phyloP scores from a whole-genome alignment of 768 basidiomycete genomes.

The Cystobasidium ongulense region DNA sequence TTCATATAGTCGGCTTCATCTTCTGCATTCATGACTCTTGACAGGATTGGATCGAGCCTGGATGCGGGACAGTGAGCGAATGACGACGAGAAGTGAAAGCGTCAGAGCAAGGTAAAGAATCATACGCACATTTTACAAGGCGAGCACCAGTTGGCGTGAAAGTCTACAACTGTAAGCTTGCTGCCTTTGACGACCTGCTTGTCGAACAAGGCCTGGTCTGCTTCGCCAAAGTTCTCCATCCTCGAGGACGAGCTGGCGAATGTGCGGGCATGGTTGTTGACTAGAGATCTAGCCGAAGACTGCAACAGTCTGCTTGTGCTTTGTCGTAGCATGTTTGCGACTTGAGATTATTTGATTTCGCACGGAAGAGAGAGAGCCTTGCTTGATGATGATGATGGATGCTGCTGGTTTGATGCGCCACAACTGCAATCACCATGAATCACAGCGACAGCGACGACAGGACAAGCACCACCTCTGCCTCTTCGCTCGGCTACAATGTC shows the following conservation, averaged over 20 bases:
- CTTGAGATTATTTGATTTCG: background rate
- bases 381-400: too few relatives aligned
- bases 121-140: background rate
- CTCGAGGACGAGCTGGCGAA: background rate
- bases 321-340: conserved; percentile 14
- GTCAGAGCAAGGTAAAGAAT: background rate
- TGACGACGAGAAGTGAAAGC: background rate
- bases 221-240: conserved; percentile 12
- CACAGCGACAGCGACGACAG: background rate
- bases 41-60: conserved; percentile 18
- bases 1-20: conserved; percentile 17
- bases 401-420: background rate
- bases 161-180: conserved; percentile 29
- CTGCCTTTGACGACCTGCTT: conserved; percentile 21
- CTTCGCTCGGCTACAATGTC: background rate
- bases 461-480: background rate
- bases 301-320: background rate
- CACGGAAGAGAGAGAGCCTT: too few relatives aligned
- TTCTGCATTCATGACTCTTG: conserved; percentile 15
- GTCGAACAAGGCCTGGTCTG: conserved; percentile 1
- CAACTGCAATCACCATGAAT: background rate
- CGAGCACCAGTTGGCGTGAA: conserved; percentile 9
- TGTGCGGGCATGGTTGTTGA: background rate
- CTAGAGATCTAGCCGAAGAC: background rate
- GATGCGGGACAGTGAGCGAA: background rate